phyloP scores from a whole-genome alignment of 2,329 filamentous ascomycete genomes.

The Aspergillus jensenii region DNA sequence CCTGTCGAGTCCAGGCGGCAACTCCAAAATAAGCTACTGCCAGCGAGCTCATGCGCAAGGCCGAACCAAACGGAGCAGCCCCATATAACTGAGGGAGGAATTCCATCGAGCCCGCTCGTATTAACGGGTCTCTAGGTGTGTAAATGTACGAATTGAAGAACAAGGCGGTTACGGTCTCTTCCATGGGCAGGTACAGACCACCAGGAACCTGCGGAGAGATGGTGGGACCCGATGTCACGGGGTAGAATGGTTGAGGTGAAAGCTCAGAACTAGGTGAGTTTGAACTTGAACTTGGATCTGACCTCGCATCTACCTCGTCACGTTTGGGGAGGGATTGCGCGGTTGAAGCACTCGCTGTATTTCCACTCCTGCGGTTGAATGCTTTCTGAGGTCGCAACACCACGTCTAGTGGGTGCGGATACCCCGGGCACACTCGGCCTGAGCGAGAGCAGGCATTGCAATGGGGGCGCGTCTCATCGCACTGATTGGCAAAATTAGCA shows the following conservation, averaged over 20 bases:
- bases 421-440: constrained; percentile 29
- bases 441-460: constrained; percentile 29
- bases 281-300: background rate
- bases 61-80: constrained; percentile 19
- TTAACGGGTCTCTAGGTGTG: constrained; percentile 25
- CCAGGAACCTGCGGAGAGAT: constrained; percentile 9
- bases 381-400: constrained; percentile 26
- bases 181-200: constrained; percentile 22
- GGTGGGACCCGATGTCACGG: background rate
- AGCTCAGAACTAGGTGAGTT: background rate
- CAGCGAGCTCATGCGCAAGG: constrained; percentile 23
- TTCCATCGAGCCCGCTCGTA: constrained; percentile 29
- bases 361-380: constrained; percentile 18
- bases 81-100: constrained; percentile 24
- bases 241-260: background rate
- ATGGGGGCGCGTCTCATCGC: constrained; percentile 31
- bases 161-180: constrained; percentile 26
- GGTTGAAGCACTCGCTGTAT: background rate
- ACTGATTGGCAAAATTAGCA: constrained; percentile 16
- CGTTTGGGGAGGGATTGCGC: background rate
- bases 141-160: constrained; percentile 33
- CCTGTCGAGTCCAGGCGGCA: constrained; percentile 30
- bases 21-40: constrained; percentile 31
- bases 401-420: constrained; percentile 29
- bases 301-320: background rate